Percentiles rank a stretch among this genome's conserved stretches.
phyloP scores from a whole-genome alignment of 768 basidiomycete genomes.

The Podaxis sp. region DNA sequence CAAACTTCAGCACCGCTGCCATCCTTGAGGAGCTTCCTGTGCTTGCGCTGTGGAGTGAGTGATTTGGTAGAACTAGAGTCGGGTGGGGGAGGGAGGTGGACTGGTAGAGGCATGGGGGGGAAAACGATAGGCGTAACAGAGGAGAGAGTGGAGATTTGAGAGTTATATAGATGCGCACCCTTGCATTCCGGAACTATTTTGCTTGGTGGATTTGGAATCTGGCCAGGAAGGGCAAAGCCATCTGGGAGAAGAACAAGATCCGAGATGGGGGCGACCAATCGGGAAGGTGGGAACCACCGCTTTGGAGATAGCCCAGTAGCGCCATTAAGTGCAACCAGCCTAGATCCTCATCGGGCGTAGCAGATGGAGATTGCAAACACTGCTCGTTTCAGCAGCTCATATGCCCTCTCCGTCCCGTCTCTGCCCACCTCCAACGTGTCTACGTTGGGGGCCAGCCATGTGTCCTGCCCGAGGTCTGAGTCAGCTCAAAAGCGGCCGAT shows the following conservation, averaged over 20 bases:
- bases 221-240: conserved; percentile 12
- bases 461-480: not conserved
- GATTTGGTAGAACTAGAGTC: conserved; percentile 24
- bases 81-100: conserved; percentile 24
- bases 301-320: conserved; percentile 36
- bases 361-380: conserved; percentile 22
- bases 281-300: conserved; percentile 45
- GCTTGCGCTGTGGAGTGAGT: conserved; percentile 75
- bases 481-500: not conserved
- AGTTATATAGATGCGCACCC: conserved; percentile 21
- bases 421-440: not conserved
- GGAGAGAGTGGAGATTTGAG: conserved; percentile 19
- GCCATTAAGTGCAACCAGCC: conserved; percentile 4
- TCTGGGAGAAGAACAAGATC: conserved; percentile 39
- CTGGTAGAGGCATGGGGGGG: conserved; percentile 14
- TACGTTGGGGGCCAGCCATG: not conserved
- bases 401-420: not conserved
- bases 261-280: conserved; percentile 36
- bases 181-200: conserved; percentile 22
- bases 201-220: conserved; percentile 20
- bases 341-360: conserved; percentile 15
- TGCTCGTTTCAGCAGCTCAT: conserved; percentile 16
- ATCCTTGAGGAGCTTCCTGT: conserved; percentile 81
- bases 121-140: conserved; percentile 17
- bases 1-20: conserved; percentile 74